A percentile compares a stretch with the other conserved stretches of the same genome.
Conservation (phyloP, 345 rosid species). For the Euclidium syriacum region DNA sequence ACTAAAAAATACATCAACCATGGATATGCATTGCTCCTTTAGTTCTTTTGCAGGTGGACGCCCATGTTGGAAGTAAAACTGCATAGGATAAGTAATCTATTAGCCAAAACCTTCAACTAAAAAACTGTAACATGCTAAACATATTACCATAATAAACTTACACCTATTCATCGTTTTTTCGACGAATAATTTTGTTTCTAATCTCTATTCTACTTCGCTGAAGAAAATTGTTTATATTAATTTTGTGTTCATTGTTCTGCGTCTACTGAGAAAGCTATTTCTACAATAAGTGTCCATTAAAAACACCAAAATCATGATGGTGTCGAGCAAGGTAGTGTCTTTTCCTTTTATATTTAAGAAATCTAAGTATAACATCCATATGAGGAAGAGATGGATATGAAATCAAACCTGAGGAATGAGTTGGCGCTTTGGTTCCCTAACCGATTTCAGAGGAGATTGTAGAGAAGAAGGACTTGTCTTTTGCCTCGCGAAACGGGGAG, state of each 20-base stretch:
- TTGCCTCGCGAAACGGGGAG: slow-evolving; percentile 64
- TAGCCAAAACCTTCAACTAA: neutral
- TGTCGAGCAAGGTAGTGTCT: neutral
- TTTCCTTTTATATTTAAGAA: neutral
- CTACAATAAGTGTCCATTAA: neutral
- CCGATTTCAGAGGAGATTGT: slow-evolving; percentile 66
- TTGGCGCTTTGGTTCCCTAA: slow-evolving; percentile 55
- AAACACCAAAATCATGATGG: neutral
- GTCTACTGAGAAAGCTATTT: neutral
- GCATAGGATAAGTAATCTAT: slow-evolving; percentile 31
- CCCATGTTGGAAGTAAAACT: slow-evolving; percentile 90
- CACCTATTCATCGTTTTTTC: neutral
- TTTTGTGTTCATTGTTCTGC: neutral
- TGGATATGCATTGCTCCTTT: slow-evolving; percentile 56
- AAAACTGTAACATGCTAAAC: neutral
- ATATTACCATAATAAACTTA: neutral
- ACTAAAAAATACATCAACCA: slow-evolving; percentile 50
- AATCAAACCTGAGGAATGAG: slow-evolving; percentile 80
- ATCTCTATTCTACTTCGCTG: neutral
- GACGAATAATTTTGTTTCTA: neutral
- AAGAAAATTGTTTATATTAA: neutral
- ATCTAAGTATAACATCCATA: neutral
- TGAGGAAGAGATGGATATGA: neutral
- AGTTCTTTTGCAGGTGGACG: slow-evolving; percentile 65
- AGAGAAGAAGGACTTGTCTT: slow-evolving; percentile 63